Base-by-base conservation (phyloP, 2,329 filamentous ascomycete species). In the Calonectria pauciramosa region DNA sequence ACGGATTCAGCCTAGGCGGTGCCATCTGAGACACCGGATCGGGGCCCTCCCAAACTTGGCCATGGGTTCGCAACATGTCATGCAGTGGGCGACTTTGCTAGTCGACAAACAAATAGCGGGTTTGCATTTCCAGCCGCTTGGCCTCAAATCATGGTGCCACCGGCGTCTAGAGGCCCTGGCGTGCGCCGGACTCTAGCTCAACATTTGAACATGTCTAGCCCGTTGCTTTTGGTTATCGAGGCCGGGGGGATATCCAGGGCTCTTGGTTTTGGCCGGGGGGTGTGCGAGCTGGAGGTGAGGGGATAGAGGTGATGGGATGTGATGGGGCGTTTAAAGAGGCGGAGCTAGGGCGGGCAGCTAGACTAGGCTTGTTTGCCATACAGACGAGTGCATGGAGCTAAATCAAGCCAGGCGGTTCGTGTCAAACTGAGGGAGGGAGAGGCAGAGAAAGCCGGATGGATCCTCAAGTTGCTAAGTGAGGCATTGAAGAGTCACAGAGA, bases 101-200 rank as follows among this genome's bases (percentile, higher is more conserved):
- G 66, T 44, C 59, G 60, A 69, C 52, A 41, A 47, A 11, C 41
- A n/a, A 47, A 44, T 67, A 51, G 51, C 70, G 51, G 70, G 63
- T 30, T 67, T 38, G 16, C 20, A 26, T 47, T 26, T 60, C 44
- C 51, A 52, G 59, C 52, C 41, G 64, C 18, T 34, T 23, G n/a
- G 71, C 13, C 38, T 18, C 49, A 69, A 68, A 56, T 65, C 66
- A 65, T 69, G 56, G 56, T 73, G 66, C 71, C 71, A 69, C 71
- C 65, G 56, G 56, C 71, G 65, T 56, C 44, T 73, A 51, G 38
- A 36, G 28, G 20, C 52, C 38, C 28, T 49, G 44, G 65, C 20
- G 26, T 60, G 34, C 9, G 56, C 38, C 38, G 38, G 56, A 23
- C 34, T 41, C 34, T 60, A 41, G 56, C 34, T 18, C 10, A 41